These are phyloP conservation scores for Sicyos baderoa DNA, from an alignment of 306 rosid species.

Conservation along the genomic window DNA sequence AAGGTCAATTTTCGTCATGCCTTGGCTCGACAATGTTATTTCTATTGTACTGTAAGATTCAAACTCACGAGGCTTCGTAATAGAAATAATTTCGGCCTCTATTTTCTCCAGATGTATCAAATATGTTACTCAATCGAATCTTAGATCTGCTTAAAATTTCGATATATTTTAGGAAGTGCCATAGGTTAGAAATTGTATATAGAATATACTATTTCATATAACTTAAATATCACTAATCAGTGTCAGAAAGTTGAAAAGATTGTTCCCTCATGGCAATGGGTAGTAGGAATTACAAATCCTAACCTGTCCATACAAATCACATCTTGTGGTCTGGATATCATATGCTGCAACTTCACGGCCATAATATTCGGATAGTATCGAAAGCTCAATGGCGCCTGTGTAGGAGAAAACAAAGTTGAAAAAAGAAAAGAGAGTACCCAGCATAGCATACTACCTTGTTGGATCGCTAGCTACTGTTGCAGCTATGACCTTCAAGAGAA, in stretches of 20 bases:
- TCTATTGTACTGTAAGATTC: background rate
- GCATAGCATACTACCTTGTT: conserved; percentile 23
- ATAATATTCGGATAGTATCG: conserved; percentile 78
- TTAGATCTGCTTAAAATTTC: too few relatives aligned
- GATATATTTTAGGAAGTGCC: background rate
- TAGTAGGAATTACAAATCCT: conserved; percentile 16
- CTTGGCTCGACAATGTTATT: background rate
- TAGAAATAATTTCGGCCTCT: background rate
- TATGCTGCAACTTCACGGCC: conserved; percentile 91
- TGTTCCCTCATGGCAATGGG: background rate
- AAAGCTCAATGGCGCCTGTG: conserved; percentile 90
- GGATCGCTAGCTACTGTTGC: conserved; percentile 86
- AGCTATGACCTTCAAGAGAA: conserved; percentile 67
- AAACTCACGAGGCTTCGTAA: conserved; percentile 6
- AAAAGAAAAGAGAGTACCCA: conserved; percentile 24
- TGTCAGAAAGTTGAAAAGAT: conserved; percentile 21
- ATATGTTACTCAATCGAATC: background rate
- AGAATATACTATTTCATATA: background rate
- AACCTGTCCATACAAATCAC: conserved; percentile 97
- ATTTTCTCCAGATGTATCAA: conserved; percentile 7
- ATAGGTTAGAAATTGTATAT: background rate
- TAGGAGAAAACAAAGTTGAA: conserved; percentile 16
- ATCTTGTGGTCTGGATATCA: conserved; percentile 85
- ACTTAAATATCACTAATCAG: conserved; percentile 21
- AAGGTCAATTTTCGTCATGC: background rate